Percentiles rank a stretch among this genome's conserved stretches.
Conservation (phyloP, 306 rosid species). For the Begonia loranthoides region DNA sequence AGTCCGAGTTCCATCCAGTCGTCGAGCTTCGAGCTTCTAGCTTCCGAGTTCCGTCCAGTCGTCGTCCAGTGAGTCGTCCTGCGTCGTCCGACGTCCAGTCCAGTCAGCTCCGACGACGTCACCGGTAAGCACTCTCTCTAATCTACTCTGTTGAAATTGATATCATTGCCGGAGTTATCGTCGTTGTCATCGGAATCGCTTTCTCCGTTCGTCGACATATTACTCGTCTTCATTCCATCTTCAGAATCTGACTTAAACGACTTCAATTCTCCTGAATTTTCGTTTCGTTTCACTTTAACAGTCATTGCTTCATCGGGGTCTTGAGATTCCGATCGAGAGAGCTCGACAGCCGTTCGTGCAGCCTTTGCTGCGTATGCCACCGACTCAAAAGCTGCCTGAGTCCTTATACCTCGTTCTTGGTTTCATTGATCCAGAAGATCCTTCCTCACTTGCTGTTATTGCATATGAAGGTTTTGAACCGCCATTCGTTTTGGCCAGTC, state of each 20-base stretch:
- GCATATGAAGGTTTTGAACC: slow-evolving; percentile 15
- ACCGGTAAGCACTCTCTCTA: too few relatives aligned
- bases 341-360: slow-evolving; percentile 77
- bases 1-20: too few relatives aligned
- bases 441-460: slow-evolving; percentile 20
- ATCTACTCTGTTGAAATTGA: too few relatives aligned
- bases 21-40: too few relatives aligned
- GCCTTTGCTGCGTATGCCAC: slow-evolving; percentile 85
- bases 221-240: too few relatives aligned
- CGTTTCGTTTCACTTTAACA: too few relatives aligned
- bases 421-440: slow-evolving; percentile 27
- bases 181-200: slow-evolving; percentile 33
- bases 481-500: slow-evolving; percentile 14
- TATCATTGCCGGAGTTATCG: background rate
- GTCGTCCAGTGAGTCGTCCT: too few relatives aligned
- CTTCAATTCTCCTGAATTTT: slow-evolving; percentile 4
- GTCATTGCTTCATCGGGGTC: slow-evolving; percentile 28
- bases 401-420: slow-evolving; percentile 36
- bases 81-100: too few relatives aligned
- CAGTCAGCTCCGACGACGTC: too few relatives aligned
- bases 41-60: too few relatives aligned
- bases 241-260: slow-evolving; percentile 11
- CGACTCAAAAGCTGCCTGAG: slow-evolving; percentile 90
- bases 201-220: too few relatives aligned
- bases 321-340: slow-evolving; percentile 45